Conservation (phyloP, 768 basidiomycete genomes). For the Amanita muscaria region DNA sequence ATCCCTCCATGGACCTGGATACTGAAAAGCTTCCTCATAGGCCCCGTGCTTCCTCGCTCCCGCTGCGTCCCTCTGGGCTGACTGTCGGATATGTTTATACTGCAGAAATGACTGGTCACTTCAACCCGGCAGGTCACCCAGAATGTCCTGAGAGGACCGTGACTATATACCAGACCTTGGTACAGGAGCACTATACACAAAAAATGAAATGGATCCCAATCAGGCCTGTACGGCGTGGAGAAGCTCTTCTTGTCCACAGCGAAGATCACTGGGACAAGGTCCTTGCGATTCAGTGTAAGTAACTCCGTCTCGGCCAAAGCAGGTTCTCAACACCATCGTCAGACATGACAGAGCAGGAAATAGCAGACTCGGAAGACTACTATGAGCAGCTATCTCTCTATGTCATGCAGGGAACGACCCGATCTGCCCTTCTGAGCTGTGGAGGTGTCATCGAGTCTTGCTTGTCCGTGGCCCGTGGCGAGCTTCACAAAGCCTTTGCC, state of each 20-base stretch:
- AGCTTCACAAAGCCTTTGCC: constrained; percentile 82
- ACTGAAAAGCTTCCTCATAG: constrained; percentile 2
- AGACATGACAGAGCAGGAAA: constrained; percentile 73
- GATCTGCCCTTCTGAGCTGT: constrained; percentile 80
- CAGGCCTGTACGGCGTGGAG: constrained; percentile 62
- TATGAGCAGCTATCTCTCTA: constrained; percentile 93
- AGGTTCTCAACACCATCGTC: constrained; percentile 6
- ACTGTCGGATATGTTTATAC: constrained; percentile 85
- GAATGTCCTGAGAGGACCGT: constrained; percentile 84
- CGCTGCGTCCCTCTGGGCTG: constrained; percentile 27
- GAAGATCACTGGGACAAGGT: constrained; percentile 92
- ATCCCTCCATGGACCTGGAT: constrained; percentile 1
- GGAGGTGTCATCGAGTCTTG: constrained; percentile 92
- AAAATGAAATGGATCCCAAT: constrained; percentile 77
- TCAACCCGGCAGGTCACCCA: constrained; percentile 44
- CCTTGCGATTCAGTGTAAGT: constrained; percentile 69
- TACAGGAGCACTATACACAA: constrained; percentile 45
- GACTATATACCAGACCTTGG: constrained; percentile 60
- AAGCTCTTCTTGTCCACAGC: constrained; percentile 84
- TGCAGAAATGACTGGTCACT: constrained; percentile 79
- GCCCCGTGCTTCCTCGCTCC: constrained; percentile 37
- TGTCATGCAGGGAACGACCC: constrained; percentile 77
- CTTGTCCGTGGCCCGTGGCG: constrained; percentile 72
- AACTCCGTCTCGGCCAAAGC: not conserved
- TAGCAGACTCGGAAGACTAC: constrained; percentile 65